phyloP scores from a whole-genome alignment of 805 yeast species.

The Starmerella lactis-condensi region DNA sequence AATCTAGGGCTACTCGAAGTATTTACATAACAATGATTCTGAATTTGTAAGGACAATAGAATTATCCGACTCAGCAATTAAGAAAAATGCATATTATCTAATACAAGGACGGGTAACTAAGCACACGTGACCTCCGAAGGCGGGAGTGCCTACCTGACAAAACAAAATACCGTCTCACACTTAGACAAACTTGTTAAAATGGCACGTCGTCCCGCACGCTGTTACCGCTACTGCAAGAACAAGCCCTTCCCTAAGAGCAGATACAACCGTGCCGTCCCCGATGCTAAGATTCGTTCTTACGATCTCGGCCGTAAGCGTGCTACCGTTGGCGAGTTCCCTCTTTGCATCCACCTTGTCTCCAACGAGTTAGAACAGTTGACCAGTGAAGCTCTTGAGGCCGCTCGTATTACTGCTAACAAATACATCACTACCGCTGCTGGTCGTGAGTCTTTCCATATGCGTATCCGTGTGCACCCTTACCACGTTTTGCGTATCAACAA shows the following conservation, averaged over 20 bases:
- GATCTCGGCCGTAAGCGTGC: slow-evolving; percentile 99
- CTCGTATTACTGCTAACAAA: slow-evolving; percentile 99
- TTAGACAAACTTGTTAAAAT: no score
- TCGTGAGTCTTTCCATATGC: slow-evolving; percentile 98
- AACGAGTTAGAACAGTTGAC: slow-evolving; percentile 98
- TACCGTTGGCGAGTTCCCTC: slow-evolving; percentile 96
- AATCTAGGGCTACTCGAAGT: no score
- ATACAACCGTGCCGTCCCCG: slow-evolving; percentile 99
- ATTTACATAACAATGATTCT: no score
- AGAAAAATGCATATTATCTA: no score
- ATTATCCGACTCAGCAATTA: no score
- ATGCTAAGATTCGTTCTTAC: slow-evolving; percentile 96
- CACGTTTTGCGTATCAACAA: slow-evolving; percentile 99
- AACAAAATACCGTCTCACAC: no score
- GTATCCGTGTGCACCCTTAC: slow-evolving; percentile 99
- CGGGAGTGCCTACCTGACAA: no score
- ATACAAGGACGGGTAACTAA: no score
- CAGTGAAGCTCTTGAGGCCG: slow-evolving; percentile 99
- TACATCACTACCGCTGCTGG: slow-evolving; percentile 95
- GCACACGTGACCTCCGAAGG: no score
- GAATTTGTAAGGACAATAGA: no score
- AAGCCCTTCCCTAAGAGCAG: slow-evolving; percentile 99
- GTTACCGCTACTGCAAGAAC: slow-evolving; percentile 99
- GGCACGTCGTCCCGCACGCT: slow-evolving; percentile 99
- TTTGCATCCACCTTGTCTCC: slow-evolving; percentile 97